Conservation (phyloP, 169 alveolate genomes). For the Plasmodium relictum region DNA sequence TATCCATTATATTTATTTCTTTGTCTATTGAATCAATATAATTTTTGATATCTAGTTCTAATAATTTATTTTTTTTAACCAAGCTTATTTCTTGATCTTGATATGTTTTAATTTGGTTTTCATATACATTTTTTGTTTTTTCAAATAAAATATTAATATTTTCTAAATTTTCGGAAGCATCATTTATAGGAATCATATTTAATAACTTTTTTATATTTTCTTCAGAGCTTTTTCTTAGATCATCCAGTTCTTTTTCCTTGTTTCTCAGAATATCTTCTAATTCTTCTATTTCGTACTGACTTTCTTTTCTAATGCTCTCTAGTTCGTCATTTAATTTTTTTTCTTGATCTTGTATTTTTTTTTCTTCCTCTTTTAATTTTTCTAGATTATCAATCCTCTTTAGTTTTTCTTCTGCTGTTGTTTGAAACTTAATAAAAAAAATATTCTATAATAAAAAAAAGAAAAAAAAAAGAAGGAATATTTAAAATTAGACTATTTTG, state of each 20-base stretch:
- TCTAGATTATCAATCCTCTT: conserved; percentile 12
- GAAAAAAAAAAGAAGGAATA: neutral
- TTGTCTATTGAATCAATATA: conserved; percentile 40
- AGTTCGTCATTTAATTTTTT: conserved; percentile 62
- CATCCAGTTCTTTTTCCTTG: conserved; percentile 41
- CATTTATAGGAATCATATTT: conserved; percentile 41
- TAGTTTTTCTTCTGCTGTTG: conserved; percentile 46
- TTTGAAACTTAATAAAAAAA: conserved; percentile 50
- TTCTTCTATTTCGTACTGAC: conserved; percentile 42
- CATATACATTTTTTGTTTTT: conserved; percentile 68
- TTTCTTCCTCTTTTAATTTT: conserved; percentile 61
- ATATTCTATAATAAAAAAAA: conserved; percentile 20
- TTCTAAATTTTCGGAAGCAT: conserved; percentile 43
- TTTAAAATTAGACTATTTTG: neutral
- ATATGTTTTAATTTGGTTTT: conserved; percentile 39
- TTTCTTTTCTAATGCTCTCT: conserved; percentile 42
- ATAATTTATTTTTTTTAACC: conserved; percentile 36
- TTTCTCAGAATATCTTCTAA: conserved; percentile 20
- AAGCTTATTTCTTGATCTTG: conserved; percentile 57
- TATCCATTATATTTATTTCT: conserved; percentile 24
- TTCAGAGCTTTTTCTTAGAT: conserved; percentile 34
- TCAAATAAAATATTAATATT: conserved; percentile 45
- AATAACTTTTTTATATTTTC: conserved; percentile 37
- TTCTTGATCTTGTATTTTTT: conserved; percentile 55
- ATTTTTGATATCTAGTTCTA: conserved; percentile 55